Evolutionary conservation across 306 rosid species (phyloP).

Genomic region (Rosa persica): DNA sequence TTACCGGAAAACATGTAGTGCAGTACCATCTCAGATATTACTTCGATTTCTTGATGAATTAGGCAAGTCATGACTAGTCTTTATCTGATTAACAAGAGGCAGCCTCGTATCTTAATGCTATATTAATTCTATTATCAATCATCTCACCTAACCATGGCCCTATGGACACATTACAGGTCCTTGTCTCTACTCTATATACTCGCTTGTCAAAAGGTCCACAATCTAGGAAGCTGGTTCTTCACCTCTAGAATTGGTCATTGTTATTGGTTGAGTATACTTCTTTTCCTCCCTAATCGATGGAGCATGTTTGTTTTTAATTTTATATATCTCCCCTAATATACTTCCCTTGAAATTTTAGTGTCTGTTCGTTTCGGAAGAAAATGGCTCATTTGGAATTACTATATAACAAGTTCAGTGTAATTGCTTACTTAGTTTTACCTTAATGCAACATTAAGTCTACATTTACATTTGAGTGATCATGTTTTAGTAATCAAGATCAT

Average conservation of each 20-base stretch:
- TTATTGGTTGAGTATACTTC: neutral
- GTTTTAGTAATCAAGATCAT: too few relatives aligned
- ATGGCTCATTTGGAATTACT: neutral
- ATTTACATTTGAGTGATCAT: too few relatives aligned
- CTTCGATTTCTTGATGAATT: conserved; percentile 67
- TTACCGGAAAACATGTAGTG: conserved; percentile 43
- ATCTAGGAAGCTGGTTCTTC: neutral
- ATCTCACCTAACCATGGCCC: conserved; percentile 30
- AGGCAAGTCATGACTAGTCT: conserved; percentile 45
- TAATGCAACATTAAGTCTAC: neutral
- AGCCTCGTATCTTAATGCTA: neutral
- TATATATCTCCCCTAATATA: neutral
- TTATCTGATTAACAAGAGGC: neutral
- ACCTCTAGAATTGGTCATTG: neutral
- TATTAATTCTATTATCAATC: neutral
- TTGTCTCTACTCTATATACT: neutral
- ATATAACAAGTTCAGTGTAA: too few relatives aligned
- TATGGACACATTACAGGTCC: neutral
- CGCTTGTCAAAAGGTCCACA: conserved; percentile 8
- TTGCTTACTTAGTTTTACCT: neutral
- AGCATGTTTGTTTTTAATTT: neutral
- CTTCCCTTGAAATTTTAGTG: neutral
- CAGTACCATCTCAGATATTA: conserved; percentile 37
- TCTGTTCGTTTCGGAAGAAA: neutral
- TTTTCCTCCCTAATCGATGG: neutral